phyloP scores from a whole-genome alignment of 768 basidiomycete species.

The Suillus lakei region DNA sequence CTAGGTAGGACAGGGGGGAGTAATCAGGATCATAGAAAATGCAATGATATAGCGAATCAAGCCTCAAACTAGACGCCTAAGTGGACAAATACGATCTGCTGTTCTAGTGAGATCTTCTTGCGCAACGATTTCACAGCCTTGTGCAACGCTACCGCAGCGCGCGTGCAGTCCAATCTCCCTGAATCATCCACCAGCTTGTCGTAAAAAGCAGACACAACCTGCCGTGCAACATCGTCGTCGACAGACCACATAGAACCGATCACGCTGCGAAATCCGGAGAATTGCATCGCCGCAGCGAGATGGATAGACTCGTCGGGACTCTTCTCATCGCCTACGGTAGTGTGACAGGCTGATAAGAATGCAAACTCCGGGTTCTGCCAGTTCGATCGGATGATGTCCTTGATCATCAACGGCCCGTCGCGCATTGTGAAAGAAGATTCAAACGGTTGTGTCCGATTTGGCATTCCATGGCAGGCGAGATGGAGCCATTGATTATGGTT shows the following conservation, averaged over 20 bases:
- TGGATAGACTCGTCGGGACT: constrained; percentile 24
- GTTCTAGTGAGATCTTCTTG: constrained; percentile 4
- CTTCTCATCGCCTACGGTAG: constrained; percentile 21
- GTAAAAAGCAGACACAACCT: constrained; percentile 6
- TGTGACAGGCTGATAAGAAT: constrained; percentile 29
- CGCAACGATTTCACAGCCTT: not conserved
- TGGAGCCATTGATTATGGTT: constrained; percentile 18
- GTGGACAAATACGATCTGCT: constrained; percentile 7
- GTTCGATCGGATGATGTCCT: constrained; percentile 12
- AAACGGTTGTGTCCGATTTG: constrained; percentile 16
- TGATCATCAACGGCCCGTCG: constrained; percentile 16
- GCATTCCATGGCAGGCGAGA: constrained; percentile 25
- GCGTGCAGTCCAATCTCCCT: not conserved
- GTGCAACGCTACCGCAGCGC: not conserved
- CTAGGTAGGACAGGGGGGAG: not conserved
- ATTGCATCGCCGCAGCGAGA: constrained; percentile 27
- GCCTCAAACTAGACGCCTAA: not conserved
- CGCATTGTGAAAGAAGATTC: constrained; percentile 20
- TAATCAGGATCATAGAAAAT: not conserved
- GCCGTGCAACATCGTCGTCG: constrained; percentile 16
- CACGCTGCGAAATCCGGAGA: constrained; percentile 25
- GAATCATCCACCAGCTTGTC: not conserved
- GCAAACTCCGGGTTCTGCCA: constrained; percentile 20
- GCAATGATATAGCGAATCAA: not conserved
- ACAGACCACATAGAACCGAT: constrained; percentile 30